Evolutionary conservation across 805 yeast genomes (phyloP), one percentile per base, ranked within the genome.

Genomic region (Starmerella scarabaei): DNA sequence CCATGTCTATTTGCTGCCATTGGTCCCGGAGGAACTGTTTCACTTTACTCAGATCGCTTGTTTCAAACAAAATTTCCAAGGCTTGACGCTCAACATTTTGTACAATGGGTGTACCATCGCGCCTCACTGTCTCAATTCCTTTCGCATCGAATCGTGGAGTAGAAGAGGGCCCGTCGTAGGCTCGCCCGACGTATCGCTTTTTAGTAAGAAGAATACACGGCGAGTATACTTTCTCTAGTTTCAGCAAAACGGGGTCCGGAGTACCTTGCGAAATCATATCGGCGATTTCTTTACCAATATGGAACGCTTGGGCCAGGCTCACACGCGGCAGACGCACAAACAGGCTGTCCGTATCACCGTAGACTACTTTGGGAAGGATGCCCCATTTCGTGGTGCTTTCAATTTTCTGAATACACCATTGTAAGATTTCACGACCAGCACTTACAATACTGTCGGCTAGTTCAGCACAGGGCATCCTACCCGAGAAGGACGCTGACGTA

Each of bases 391-490:
- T 56, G 14, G 69, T 62, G 0, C 45, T 44, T 44, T 85, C 93
- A 37, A 91, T 86, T 36, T 69, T 53, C 1, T 69, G 68, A 21
- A 84, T 76, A 0, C 95, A 79, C 37, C 68, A 67, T 38, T 75
- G 76, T 36, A 91, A 61, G 0, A 84, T 79, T 58, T 88, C 96
- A 39, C 97, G 65, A 0, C 91, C 98, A 0, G 91, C 76, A 18
- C 85, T 75, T 1, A 91, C 98, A 56, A 91, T 83, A 11, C 93
- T 80, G 61, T 91, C 98, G 0, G 98, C 94, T 23, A 91, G 69
- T 55, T 86, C 97, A 0, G 94, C 76, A 52, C 91, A 82, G 0
- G 98, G 97, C 98, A 91, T 91, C 47, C 98, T 65, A 0, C 98
- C 98, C 7, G 94, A 83, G 54, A 80, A 91, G 0, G 94, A 75